These are phyloP conservation scores for Candida chilensis DNA, from an alignment of 805 yeast genomes.

Conservation along the genomic window DNA sequence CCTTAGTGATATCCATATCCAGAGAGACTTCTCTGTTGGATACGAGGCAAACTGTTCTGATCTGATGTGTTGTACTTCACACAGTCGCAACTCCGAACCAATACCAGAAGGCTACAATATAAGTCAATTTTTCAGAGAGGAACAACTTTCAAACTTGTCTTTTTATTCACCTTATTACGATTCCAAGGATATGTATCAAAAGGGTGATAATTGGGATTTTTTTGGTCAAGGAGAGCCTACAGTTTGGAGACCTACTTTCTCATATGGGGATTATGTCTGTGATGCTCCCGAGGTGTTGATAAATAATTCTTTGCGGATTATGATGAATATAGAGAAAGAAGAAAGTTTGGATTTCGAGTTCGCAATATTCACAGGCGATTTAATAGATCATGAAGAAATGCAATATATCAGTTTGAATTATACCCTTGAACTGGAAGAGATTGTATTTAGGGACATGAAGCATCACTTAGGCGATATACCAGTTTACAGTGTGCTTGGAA, in stretches of 20 bases:
- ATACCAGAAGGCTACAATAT: not conserved
- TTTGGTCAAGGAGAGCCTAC: no score
- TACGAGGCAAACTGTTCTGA: not conserved
- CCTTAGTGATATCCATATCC: not conserved
- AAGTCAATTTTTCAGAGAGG: no score
- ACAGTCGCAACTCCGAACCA: not conserved
- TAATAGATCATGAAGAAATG: conserved; percentile 58
- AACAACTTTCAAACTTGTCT: no score
- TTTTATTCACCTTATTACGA: no score
- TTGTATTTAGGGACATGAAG: conserved; percentile 20
- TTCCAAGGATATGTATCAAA: no score
- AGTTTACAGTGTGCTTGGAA: conserved; percentile 56
- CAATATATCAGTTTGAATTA: conserved; percentile 36
- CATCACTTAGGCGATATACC: conserved; percentile 40
- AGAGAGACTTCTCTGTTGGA: not conserved
- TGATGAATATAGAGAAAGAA: conserved; percentile 19
- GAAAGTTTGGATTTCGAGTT: conserved; percentile 39
- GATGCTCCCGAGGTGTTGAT: conserved; percentile 61
- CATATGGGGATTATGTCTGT: conserved; percentile 55
- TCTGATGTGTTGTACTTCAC: not conserved
- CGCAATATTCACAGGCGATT: conserved; percentile 64
- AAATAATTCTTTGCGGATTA: conserved; percentile 44
- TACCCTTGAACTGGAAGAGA: conserved; percentile 29
- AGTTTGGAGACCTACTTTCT: conserved; percentile 43
- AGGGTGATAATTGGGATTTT: no score